Conservation (phyloP, 768 basidiomycete species). For the Amanita pallidorosea region DNA sequence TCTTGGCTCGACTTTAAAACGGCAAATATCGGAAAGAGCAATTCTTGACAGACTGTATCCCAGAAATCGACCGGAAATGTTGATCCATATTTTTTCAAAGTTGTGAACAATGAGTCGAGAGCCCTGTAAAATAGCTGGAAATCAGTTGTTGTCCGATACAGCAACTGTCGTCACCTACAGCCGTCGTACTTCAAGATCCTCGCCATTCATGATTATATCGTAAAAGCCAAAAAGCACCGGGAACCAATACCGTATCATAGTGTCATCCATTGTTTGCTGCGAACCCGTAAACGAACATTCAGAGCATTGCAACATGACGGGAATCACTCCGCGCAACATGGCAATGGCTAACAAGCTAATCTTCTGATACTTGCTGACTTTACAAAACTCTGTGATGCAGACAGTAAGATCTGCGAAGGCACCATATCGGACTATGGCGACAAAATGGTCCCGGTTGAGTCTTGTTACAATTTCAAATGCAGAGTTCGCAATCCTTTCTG, state of each 20-base stretch:
- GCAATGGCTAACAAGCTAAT: constrained; percentile 93
- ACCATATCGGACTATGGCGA: constrained; percentile 84
- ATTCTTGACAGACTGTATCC: constrained; percentile 94
- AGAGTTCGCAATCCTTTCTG: constrained; percentile 84
- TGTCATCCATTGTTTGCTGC: constrained; percentile 51
- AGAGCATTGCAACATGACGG: constrained; percentile 78
- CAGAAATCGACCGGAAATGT: constrained; percentile 89
- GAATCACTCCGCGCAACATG: constrained; percentile 90
- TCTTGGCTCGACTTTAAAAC: constrained; percentile 91
- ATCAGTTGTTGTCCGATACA: background rate
- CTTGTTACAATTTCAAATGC: constrained; percentile 95
- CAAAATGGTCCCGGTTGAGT: constrained; percentile 85
- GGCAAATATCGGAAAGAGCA: constrained; percentile 97
- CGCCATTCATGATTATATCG: constrained; percentile 99
- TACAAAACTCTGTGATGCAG: constrained; percentile 98
- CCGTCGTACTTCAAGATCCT: constrained; percentile 94
- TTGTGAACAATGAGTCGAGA: constrained; percentile 91
- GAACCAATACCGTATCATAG: constrained; percentile 96
- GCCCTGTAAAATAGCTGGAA: constrained; percentile 43
- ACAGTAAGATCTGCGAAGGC: constrained; percentile 94
- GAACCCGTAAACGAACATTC: constrained; percentile 36
- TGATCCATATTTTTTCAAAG: constrained; percentile 81
- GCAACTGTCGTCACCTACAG: constrained; percentile 49
- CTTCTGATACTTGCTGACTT: constrained; percentile 98
- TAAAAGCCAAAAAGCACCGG: constrained; percentile 96